Percentiles rank a stretch among this genome's conserved stretches.
These are phyloP conservation scores for Aureobasidium sp. DNA, from an alignment of 2,329 filamentous ascomycete genomes.

Conservation along the genomic window DNA sequence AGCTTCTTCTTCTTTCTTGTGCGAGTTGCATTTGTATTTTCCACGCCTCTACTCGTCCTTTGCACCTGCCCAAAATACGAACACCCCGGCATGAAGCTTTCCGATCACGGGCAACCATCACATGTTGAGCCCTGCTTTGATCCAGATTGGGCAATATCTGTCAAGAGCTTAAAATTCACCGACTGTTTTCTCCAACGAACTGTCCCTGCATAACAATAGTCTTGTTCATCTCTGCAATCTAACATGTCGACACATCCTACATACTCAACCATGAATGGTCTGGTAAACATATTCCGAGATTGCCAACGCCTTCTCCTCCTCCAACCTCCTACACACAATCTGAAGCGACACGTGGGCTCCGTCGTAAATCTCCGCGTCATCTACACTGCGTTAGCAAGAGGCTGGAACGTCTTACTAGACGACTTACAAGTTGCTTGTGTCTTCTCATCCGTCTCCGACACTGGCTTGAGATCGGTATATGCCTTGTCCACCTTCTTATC, in stretches of 20 bases:
- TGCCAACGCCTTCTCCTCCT: constrained; percentile 33
- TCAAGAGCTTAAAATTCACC: neutral
- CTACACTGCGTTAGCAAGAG: constrained; percentile 18
- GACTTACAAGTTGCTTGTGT: constrained; percentile 37
- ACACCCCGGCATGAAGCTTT: neutral
- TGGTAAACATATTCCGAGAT: constrained; percentile 25
- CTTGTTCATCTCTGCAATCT: neutral
- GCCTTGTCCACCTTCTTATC: constrained; percentile 45
- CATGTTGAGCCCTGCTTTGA: neutral
- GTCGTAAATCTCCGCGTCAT: constrained; percentile 31
- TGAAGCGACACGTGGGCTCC: constrained; percentile 30
- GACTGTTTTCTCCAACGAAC: neutral
- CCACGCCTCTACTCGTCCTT: neutral
- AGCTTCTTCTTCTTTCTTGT: neutral
- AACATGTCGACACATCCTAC: neutral
- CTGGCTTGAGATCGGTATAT: constrained; percentile 25
- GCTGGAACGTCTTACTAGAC: neutral
- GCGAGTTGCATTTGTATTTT: neutral
- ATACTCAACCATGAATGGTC: neutral
- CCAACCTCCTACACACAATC: constrained; percentile 26
- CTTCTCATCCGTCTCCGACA: constrained; percentile 35
- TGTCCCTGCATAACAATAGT: neutral
- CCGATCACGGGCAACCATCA: neutral
- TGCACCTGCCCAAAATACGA: neutral
- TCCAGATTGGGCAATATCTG: neutral